phyloP scores from a whole-genome alignment of 2,329 filamentous ascomycete genomes.

The Aureobasidium leucospermi region DNA sequence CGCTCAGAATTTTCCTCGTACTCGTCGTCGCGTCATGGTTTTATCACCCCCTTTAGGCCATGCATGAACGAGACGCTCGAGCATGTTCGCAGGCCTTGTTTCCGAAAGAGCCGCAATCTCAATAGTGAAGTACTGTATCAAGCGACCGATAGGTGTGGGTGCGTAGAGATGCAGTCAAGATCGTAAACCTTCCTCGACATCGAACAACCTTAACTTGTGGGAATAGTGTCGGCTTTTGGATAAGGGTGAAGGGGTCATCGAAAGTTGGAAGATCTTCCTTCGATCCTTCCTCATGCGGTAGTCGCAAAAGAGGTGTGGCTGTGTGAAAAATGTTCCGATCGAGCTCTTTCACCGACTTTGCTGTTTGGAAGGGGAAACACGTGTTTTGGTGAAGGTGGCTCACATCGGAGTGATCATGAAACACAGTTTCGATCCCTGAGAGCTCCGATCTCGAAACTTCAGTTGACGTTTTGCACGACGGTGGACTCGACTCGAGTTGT shows the following conservation, averaged over 20 bases:
- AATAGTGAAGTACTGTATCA: background rate
- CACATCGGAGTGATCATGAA: background rate
- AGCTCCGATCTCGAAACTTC: background rate
- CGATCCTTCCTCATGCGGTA: background rate
- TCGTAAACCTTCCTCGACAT: background rate
- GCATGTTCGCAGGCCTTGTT: background rate
- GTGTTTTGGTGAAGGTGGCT: background rate
- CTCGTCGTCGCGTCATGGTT: background rate
- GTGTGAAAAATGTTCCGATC: background rate
- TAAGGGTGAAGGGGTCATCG: background rate
- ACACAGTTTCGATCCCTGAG: background rate
- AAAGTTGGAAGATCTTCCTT: slow-evolving; percentile 1
- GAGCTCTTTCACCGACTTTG: background rate
- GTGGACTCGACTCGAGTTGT: background rate
- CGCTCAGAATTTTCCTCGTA: background rate
- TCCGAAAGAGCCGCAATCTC: background rate
- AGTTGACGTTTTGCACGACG: background rate
- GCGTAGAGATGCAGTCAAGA: background rate
- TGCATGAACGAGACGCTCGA: background rate
- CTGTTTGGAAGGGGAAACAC: background rate
- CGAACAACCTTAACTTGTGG: background rate
- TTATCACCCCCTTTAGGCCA: background rate
- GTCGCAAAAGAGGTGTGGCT: background rate
- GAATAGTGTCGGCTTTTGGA: background rate
- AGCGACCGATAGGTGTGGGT: background rate